Base-by-base conservation (phyloP, 768 basidiomycete species). In the Russula lepida region DNA sequence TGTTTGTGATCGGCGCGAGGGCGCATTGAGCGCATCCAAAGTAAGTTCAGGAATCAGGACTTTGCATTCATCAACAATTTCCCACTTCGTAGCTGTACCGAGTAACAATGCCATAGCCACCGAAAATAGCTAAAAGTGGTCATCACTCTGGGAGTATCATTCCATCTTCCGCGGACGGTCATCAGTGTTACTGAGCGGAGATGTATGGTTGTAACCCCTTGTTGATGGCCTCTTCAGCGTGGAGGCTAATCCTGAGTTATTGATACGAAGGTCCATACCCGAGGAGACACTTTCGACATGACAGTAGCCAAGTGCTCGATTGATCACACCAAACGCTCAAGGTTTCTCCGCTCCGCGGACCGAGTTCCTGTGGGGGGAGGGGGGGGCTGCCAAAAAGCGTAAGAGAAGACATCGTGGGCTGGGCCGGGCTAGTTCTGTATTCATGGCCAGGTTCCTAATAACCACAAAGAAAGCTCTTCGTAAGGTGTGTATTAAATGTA, bases 261-360 rank as follows among this genome's bases (percentile, higher is more conserved):
- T 35, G 27, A n/a, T 21, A 27, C n/a, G 59, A 19, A 60, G 23
- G 21, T 37, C 25, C 23, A 32, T 25, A 43, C 49, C 32, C 48
- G 33, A 33, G 43, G 32, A 23, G 27, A 44, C 17, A 37, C 43
- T 27, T 44, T 27, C 43, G 13, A 30, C 51, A 58, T 39, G 44
- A 52, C n/a, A 54, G 27, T 30, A 25, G 39, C 25, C 56, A 52
- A 51, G 56, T 62, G 28, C 43, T 7, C 43, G 39, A 52, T 21
- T 41, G 9, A 47, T 46, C 28, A 33, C 52, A 43, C 21, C 30
- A 54, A 49, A 58, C 46, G 27, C 52, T 58, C 57, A 57, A 58
- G 52, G 62, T 54, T 63, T 49, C 37, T n/a, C 62, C 52, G 57
- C 46, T 8, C 56, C 57, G 62, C 62, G 62, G 62, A 63, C 62